Evolutionary conservation across 768 basidiomycete genomes (phyloP).

Genomic region (Mycena belliarum): DNA sequence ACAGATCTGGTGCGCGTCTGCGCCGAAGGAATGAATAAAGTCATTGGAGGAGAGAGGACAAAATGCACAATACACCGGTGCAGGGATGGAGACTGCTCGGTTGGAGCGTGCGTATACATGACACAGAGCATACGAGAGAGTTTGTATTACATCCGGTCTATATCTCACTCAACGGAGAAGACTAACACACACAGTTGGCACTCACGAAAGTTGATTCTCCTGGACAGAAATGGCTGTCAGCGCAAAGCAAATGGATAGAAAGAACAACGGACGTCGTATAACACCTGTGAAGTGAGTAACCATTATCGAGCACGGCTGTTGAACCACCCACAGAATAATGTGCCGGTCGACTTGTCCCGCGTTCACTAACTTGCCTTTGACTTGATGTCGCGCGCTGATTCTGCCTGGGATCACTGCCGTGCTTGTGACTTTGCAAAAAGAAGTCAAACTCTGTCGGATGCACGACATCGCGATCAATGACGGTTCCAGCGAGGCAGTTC

Average conservation of each 20-base stretch:
- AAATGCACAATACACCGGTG: conserved; percentile 17
- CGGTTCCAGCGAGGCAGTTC: conserved; percentile 76
- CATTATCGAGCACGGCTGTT: background rate
- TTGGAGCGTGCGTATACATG: conserved; percentile 38
- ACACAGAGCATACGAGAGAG: conserved; percentile 66
- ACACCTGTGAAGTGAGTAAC: conserved; percentile 15
- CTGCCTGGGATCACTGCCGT: conserved; percentile 61
- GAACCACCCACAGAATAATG: conserved; percentile 46
- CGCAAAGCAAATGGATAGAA: background rate
- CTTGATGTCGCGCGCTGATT: too few species aligned
- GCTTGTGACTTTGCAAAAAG: conserved; percentile 70
- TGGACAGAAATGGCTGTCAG: conserved; percentile 17
- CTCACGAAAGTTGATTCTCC: conserved; percentile 62
- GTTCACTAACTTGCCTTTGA: conserved; percentile 63
- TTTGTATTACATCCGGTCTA: conserved; percentile 59
- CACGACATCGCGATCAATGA: conserved; percentile 67
- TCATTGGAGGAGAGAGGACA: background rate
- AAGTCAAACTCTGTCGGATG: conserved; percentile 77
- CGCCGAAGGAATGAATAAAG: background rate
- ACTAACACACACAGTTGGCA: conserved; percentile 4
- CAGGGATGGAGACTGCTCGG: conserved; percentile 23
- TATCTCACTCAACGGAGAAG: background rate
- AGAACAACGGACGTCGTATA: conserved; percentile 38
- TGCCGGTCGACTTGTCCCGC: conserved; percentile 63
- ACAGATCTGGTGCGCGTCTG: background rate